Conservation (phyloP, 768 basidiomycete species). For the Boletus pseudopeckii region DNA sequence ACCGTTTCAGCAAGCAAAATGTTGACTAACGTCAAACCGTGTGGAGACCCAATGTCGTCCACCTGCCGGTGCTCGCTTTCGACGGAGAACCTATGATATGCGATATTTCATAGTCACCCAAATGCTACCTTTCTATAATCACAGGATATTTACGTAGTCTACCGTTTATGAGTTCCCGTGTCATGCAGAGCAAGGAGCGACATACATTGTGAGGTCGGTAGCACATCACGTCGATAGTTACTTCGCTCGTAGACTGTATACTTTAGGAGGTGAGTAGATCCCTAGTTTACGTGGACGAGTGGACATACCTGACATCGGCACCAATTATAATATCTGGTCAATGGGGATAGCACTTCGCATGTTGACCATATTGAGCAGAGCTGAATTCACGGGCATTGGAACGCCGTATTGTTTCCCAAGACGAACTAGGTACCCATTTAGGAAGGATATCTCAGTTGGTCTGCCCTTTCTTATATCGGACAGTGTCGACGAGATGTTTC, state of each 20-base stretch:
- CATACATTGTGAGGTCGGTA: neutral
- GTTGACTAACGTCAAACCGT: neutral
- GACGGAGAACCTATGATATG: neutral
- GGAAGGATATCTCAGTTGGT: slow-evolving; percentile 72
- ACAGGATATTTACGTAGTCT: neutral
- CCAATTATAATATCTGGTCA: slow-evolving; percentile 38
- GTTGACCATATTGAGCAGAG: slow-evolving; percentile 57
- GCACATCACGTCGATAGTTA: neutral
- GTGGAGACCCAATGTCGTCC: neutral
- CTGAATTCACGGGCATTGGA: slow-evolving; percentile 52
- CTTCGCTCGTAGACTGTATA: neutral
- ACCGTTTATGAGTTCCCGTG: neutral
- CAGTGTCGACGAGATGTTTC: slow-evolving; percentile 81
- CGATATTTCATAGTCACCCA: neutral
- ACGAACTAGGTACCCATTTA: slow-evolving; percentile 77
- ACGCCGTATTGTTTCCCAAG: slow-evolving; percentile 59
- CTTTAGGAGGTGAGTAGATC: neutral
- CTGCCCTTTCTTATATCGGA: slow-evolving; percentile 60
- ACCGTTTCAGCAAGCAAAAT: neutral
- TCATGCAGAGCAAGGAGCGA: neutral
- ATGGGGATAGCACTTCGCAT: slow-evolving; percentile 55
- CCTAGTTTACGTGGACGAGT: neutral
- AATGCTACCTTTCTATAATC: neutral
- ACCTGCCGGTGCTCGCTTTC: neutral
- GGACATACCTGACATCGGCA: slow-evolving; percentile 9